Base-by-base conservation (phyloP, 2,329 filamentous ascomycete species). In the Diaporthe helianthi region DNA sequence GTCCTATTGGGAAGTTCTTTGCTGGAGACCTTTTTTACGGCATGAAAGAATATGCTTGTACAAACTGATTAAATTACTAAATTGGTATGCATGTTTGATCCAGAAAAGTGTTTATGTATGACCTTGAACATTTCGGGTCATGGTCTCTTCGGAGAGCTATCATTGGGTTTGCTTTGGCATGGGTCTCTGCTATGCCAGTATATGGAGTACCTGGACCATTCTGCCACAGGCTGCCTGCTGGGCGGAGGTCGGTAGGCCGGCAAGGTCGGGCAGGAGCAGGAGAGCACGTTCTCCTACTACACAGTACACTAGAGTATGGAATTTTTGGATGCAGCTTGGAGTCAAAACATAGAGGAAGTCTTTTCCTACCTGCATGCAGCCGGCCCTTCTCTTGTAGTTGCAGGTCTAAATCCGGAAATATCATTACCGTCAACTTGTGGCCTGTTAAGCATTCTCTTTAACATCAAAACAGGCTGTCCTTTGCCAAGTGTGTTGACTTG, bases 201-300 rank as follows among this genome's bases (percentile, higher is more conserved):
- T n/a, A n/a, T n/a, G 17, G 41, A 44, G n/a, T n/a, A n/a, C n/a
- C 41, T 19, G 19, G 26, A 53, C 17, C 49, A 12, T 5, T 26
- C 33, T 38, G 53, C 53, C 33, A 17, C 22, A 19, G 33, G 17
- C 24, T 13, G 54, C 17, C 44, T 49, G 41, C 44, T 19, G 58
- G 29, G 44, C 44, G 58, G 58, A 49, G 47, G 58, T 49, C 58
- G 58, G 58, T 24, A 49, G 58, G 26, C 58, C 58, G 58, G 58
- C 58, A 63, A 36, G 19, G 26, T 49, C 58, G 58, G 55, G 33
- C 36, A 15, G 36, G 31, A 10, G 24, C 12, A 13, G 26, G 44
- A 17, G 41, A 63, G 44, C 58, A 63, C 41, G 41, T 36, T 22
- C 58, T 46, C 58, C 19, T 13, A 47, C n/a, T 41, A 10, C 41